Base-by-base conservation (phyloP, 345 rosid genomes). In the Bruguiera gymnorhiza region DNA sequence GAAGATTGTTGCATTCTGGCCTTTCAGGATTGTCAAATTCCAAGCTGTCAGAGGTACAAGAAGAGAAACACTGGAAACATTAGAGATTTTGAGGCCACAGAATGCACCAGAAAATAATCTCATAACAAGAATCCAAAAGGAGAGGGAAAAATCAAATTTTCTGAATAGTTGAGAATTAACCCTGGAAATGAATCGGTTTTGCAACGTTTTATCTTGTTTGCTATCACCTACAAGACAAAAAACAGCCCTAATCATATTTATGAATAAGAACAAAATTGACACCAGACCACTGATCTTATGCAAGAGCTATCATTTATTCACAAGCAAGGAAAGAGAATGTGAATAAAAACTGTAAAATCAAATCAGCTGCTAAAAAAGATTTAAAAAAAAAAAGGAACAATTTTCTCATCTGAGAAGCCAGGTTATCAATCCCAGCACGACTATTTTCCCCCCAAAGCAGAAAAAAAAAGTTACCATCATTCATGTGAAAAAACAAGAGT, bases 1-100 rank as follows among this genome's bases (percentile, higher is more conserved):
- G 96, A 81, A 93, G 97, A 77, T 91, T 93, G 80, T 72, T 83
- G 87, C 97, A 93, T 83, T 93, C 97, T 53, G 95, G 97, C 77
- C 96, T 87, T 79, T 89, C 97, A 65, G 89, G 95, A 75, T 88
- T 91, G 69, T 87, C 98, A 79, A 91, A 91, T 75, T 91, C 95
- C 74, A 91, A 60, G 77, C 97, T 94, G 87, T 74, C 60, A 60
- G 21, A 63, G 36, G 50, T 71, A 56, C 70, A 50, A 73, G 34
- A 31, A 63, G 65, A 67, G 73, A 71, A 53, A 64, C 62, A 68
- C 60, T 62, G 37, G 6, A 30, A 21, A 0, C 34, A 56, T 39
- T 52, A 31, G 30, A 57, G 30, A 57, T 64, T 36, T 19, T 59
- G 67, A 72, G 34, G 31, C 54, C 34, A 23, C 26, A 16, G 13